Evolutionary conservation across 225 moss, liverwort and hornwort genomes (phyloP), one percentile per base, ranked within the genome.

Genomic region (Marchantia polymorpha): DNA sequence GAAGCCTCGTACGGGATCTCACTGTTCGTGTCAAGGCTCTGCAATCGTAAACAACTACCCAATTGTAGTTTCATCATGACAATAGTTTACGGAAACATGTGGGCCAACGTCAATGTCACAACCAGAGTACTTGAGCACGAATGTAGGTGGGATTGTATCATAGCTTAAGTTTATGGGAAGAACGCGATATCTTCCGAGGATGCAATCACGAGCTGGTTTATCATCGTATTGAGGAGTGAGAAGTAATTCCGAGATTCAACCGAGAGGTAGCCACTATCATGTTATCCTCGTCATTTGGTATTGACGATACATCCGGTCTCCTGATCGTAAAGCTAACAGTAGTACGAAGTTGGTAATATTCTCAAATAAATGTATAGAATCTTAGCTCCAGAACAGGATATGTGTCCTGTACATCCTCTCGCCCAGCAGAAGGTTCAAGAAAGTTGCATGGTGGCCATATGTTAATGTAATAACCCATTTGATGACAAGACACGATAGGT

Each of bases 11-110:
- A 69, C 85, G 95, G 73, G 95, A 99, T 60, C 94, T 99, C 71
- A 90, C 99, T 27, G 88, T 92, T 59, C 88, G 95, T 81, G 95
- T 99, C 23, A 95, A 94, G 86, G 91, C 95, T 55, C 75, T 99
- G 20, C 92, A 94, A 80, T 75, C 78, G 1, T 85, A 75, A 16
- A 58, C 19, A 58, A 15, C 58, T 20, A 14, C 20, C 58, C 4
- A 12, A 55, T 6, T 12, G 54, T 55, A 6, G 54, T 55, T 55
- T 12, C 54, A 55, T 55, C 13, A 55, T 55, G 17, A 58, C 3
- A 7, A 58, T 0, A 20, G 20, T 16, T 1, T 58, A 5, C 20
- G 58, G 58, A 58, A 58, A 58, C 4, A 17, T 54, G 16, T 54
- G 16, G 10, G 11, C 13, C 20, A 5, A 58, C 15, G 3, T 14